These are phyloP conservation scores for Zygosaccharomyces sapae DNA, from an alignment of 1,139 yeast genomes.

Conservation along the genomic window DNA sequence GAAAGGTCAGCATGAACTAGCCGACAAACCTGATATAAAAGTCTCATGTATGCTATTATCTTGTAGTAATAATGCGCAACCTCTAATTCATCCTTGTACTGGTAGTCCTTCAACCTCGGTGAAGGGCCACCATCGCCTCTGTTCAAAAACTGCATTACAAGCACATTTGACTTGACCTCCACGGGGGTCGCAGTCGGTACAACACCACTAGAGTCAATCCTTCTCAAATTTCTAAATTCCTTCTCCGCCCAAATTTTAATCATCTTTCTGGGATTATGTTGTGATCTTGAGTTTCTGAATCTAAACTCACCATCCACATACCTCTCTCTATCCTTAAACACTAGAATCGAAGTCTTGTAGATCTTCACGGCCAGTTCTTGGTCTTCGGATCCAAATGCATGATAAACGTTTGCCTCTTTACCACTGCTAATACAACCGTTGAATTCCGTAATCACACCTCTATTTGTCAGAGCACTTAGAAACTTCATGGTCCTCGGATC, in stretches of 20 bases:
- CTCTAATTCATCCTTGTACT: slow-evolving; percentile 60
- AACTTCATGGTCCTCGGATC: slow-evolving; percentile 91
- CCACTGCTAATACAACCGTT: slow-evolving; percentile 97
- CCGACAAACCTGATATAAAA: slow-evolving; percentile 81
- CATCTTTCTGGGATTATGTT: slow-evolving; percentile 95
- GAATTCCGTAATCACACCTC: slow-evolving; percentile 76
- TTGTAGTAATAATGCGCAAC: slow-evolving; percentile 67
- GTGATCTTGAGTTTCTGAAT: slow-evolving; percentile 77
- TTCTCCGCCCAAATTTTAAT: slow-evolving; percentile 98
- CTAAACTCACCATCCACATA: slow-evolving; percentile 96
- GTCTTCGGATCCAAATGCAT: slow-evolving; percentile 67
- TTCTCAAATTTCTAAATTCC: slow-evolving; percentile 85
- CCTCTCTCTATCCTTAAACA: slow-evolving; percentile 91
- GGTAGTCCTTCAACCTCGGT: slow-evolving; percentile 81
- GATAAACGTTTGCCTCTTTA: slow-evolving; percentile 96
- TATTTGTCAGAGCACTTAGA: slow-evolving; percentile 72
- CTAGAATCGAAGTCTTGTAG: slow-evolving; percentile 91
- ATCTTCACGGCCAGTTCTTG: slow-evolving; percentile 83
- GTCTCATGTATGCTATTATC: slow-evolving; percentile 78
- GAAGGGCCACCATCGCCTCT: slow-evolving; percentile 64
- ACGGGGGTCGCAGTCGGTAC: slow-evolving; percentile 92
- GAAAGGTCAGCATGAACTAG: slow-evolving; percentile 95
- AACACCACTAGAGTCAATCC: slow-evolving; percentile 64
- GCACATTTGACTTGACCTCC: slow-evolving; percentile 81
- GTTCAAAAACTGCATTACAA: slow-evolving; percentile 89